These are phyloP conservation scores for Rheum nobile DNA, from an alignment of 148 eudicot species.

Conservation along the genomic window DNA sequence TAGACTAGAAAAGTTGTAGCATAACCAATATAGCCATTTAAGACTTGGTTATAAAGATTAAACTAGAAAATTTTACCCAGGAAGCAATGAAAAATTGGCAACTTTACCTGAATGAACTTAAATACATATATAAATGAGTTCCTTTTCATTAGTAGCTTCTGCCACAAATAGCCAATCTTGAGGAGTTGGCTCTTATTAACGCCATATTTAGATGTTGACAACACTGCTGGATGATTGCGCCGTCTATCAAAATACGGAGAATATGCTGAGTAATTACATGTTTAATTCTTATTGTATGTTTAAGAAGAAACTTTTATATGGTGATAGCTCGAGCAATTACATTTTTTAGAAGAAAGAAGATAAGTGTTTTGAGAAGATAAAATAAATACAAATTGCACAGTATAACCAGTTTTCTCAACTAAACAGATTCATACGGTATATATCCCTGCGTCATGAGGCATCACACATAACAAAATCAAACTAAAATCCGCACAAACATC, in stretches of 20 bases:
- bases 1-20: conserved; percentile 5
- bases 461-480: too few relatives aligned
- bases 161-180: conserved; percentile 80
- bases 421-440: background rate
- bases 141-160: conserved; percentile 79
- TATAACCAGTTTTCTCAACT: background rate
- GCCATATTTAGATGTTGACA: conserved; percentile 74
- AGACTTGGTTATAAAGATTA: background rate
- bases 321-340: too few relatives aligned
- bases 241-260: conserved; percentile 70
- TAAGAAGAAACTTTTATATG: too few relatives aligned
- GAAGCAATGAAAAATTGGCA: background rate
- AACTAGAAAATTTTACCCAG: too few relatives aligned
- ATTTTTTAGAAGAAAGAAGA: too few relatives aligned
- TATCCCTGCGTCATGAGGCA: too few relatives aligned
- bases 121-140: conserved; percentile 88
- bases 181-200: conserved; percentile 61
- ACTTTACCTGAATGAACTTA: conserved; percentile 81
- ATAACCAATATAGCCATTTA: background rate
- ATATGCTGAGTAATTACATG: too few relatives aligned
- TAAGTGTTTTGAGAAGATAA: too few relatives aligned
- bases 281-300: too few relatives aligned
- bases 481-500: background rate
- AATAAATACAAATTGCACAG: background rate
- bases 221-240: conserved; percentile 87